Evolutionary conservation across 2,329 filamentous ascomycete genomes (phyloP), one percentile per base, ranked within the genome.

Genomic region (Aspergillus carbonarius): DNA sequence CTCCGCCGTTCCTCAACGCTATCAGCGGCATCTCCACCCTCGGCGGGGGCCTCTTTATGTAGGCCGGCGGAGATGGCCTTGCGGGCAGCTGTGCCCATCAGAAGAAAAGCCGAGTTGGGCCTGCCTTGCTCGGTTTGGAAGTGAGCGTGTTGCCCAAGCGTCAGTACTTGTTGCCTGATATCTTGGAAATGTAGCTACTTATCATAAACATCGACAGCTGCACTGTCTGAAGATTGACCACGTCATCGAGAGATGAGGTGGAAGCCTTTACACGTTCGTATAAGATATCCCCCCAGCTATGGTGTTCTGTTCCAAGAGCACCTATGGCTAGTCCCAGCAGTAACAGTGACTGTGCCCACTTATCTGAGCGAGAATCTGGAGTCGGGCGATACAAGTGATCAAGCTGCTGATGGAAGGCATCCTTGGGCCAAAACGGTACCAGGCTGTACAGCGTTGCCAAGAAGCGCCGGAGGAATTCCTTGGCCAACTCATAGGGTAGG

Each of bases 201-300:
- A 80, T 80, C 76, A 80, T 79, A 30, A 80, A 66, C 13, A 79
- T 62, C 0, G 77, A 71, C 6, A 79, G 70, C 57, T 80, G 78
- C 3, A 80, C 70, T 1, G 74, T 74, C 53, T 80, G 76, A 13
- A 78, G 62, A 44, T 80, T 80, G 2, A 80, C 78, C 15, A 78
- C 73, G 25, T 80, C 78, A 47, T 80, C 78, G 48, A 76, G 54
- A 1, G 52, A 68, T 5, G 71, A 67, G 5, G 64, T 64, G 12
- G 74, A 74, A 27, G 72, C 70, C 61, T 78, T 80, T 3, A 77
- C 76, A n/a, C 74, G 76, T 27, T 79, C 74, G 20, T 76, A 78
- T 25, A 80, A 57, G 20, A 79, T 70, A 27, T 79, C 75, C 0
- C 74, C 76, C 61, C 76, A 76, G 1, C 70, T 65, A 53, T 73